Percentiles rank a stretch among this genome's conserved stretches.
These are phyloP conservation scores for Nematocida homosporus DNA, from an alignment of 371 early-diverging fungal species.

Conservation along the genomic window DNA sequence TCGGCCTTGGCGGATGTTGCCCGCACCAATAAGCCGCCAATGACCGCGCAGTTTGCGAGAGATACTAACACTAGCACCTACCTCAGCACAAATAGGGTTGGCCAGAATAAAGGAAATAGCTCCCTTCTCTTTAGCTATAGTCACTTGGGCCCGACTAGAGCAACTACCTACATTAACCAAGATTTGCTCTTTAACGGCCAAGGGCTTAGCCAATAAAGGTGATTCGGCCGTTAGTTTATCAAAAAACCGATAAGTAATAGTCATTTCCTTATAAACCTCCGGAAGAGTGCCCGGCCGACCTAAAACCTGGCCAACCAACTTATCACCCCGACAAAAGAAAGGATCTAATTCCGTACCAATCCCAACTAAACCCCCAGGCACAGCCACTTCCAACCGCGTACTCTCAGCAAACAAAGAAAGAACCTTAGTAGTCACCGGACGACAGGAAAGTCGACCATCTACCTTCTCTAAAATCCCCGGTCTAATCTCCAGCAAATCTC, in stretches of 20 bases:
- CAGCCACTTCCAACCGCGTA: slow-evolving; percentile 88
- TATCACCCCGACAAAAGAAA: slow-evolving; percentile 91
- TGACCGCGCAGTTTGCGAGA: slow-evolving; percentile 93
- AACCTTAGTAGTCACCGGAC: slow-evolving; percentile 85
- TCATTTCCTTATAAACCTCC: slow-evolving; percentile 84
- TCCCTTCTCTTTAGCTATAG: slow-evolving; percentile 75
- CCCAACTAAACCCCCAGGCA: slow-evolving; percentile 98
- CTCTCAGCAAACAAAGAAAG: slow-evolving; percentile 84
- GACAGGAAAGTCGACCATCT: slow-evolving; percentile 78
- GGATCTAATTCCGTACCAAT: slow-evolving; percentile 98
- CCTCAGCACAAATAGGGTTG: slow-evolving; percentile 90
- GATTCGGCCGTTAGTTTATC: slow-evolving; percentile 83
- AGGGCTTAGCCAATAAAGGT: slow-evolving; percentile 71
- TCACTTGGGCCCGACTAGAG: slow-evolving; percentile 89
- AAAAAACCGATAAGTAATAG: slow-evolving; percentile 90
- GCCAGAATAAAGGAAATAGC: slow-evolving; percentile 81
- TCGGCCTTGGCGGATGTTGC: slow-evolving; percentile 28
- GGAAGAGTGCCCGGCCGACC: slow-evolving; percentile 90
- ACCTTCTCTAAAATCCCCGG: slow-evolving; percentile 91
- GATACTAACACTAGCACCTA: slow-evolving; percentile 92
- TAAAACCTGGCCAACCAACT: slow-evolving; percentile 94
- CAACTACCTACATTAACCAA: slow-evolving; percentile 96
- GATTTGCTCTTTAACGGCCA: slow-evolving; percentile 77
- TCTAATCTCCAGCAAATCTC: slow-evolving; percentile 94
- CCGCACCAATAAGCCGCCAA: slow-evolving; percentile 73